Base-by-base conservation (phyloP, 129 eudicot species). In the Smallanthus sonchifolius region DNA sequence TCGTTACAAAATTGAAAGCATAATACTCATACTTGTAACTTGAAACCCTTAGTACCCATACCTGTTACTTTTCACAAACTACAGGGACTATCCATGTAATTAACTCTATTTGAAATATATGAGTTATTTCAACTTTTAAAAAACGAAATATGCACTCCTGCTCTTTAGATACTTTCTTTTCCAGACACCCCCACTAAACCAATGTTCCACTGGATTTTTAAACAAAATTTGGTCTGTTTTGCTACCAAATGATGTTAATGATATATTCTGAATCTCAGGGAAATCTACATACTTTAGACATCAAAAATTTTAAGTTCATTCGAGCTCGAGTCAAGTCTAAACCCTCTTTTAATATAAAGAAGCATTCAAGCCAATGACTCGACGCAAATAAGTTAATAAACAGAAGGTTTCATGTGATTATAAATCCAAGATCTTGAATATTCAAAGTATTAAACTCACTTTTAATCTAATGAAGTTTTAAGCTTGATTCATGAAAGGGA, bases 401-500 rank as follows among this genome's bases (percentile, higher is more conserved):
- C 68, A 67, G 17, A 77, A 43, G n/a, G 24, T 35, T 55, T 43
- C 49, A 77, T 16, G 38, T 19, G 17, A 69, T 69, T 61, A 36
- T 24, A 79, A 52, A 54, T 44, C 74, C 74, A 79, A 45, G 52
- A 65, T 52, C 68, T 71, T 15, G 0, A 71, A 78, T 39, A 65
- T 30, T 63, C 39, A 65, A 72, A 79, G 74, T 24, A 65, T 16
- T 20, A 54, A 54, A 40, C 45, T 13, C 24, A 7, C 4, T 56
- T 45, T 9, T 35, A 49, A 78, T 62, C 73, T 71, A 34, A 76
- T 10, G 9, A 7, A 30, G 40, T 17, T 45, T 63, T 38, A 28
- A 65, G 51, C 38, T 24, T 42, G 5, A 37, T 42, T 39, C 8
- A 59, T 55, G 49, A 59, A 77, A 76, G 71, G 59, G 3, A 75